Evolutionary conservation across 306 rosid genomes (phyloP), one percentile per base, ranked within the genome.

Genomic region (Cicer chorassanicum): DNA sequence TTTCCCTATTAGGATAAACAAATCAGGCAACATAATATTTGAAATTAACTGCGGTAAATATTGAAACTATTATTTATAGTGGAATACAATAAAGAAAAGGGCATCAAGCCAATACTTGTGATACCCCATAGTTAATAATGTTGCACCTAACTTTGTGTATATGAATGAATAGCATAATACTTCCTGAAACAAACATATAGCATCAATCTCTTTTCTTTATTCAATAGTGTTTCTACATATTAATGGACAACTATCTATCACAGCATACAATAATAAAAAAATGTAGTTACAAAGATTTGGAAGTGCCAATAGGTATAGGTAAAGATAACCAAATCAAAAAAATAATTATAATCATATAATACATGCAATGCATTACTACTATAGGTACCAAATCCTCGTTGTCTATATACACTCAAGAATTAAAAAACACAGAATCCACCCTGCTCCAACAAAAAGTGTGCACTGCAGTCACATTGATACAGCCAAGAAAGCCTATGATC

Each of bases 331-430:
- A 78, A 65, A 72, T 50, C 77, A 78, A 29, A 29, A 5, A 29
- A 29, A 29, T 29, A 29, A 29, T 29, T 29, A 80, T 48, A 70
- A 70, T 61, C 45, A 56, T 79, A 74, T 43, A 63, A 51, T 55
- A 65, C 50, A 73, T 65, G 65, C 78, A 70, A 70, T 39, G 55
- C 24, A 76, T 39, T 80, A 56, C 70, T 64, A 66, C 36, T 19
- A 40, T 16, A 59, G 53, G 63, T 65, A 42, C 10, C 61, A 55
- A 39, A 72, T 68, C 72, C 76, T 73, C 75, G 50, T 45, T 68
- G 75, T 68, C 87, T 81, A 74, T 77, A 77, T 77, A 77, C 83
- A 73, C 83, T 62, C 38, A 66, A 71, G 66, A 72, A 70, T 72
- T 8, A 39, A 41, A 59, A 49, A 57, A 56, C 14, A 49, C 29